Conservation (phyloP, 2,329 filamentous ascomycete genomes). For the Incumbomyces delicatus region DNA sequence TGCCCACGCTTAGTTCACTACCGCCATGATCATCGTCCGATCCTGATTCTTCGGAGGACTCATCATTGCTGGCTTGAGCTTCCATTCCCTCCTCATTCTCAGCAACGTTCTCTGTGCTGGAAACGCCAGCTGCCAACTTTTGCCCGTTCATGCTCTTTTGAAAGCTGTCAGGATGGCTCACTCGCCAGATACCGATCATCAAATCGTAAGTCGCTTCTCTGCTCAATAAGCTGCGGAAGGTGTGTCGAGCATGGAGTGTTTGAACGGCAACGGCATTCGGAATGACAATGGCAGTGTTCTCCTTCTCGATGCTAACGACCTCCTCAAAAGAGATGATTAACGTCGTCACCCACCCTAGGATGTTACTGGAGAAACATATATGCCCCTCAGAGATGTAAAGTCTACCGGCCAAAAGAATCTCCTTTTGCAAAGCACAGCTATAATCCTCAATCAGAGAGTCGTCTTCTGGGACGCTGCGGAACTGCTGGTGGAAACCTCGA, state of each 20-base stretch:
- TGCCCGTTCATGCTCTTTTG: slow-evolving; percentile 88
- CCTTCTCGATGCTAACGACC: slow-evolving; percentile 92
- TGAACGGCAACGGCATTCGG: slow-evolving; percentile 97
- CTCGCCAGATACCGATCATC: slow-evolving; percentile 96
- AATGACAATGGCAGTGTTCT: slow-evolving; percentile 88
- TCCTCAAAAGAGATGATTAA: slow-evolving; percentile 98
- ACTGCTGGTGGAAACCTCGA: slow-evolving; percentile 83
- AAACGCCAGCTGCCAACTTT: slow-evolving; percentile 55
- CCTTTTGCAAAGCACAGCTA: slow-evolving; percentile 87
- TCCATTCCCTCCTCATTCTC: slow-evolving; percentile 49
- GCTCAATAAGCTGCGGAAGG: slow-evolving; percentile 90
- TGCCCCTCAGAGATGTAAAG: slow-evolving; percentile 96
- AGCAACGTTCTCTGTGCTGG: slow-evolving; percentile 81
- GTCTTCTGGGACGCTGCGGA: slow-evolving; percentile 94
- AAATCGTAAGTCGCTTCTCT: slow-evolving; percentile 94
- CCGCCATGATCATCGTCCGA: slow-evolving; percentile 34
- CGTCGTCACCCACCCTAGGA: slow-evolving; percentile 94
- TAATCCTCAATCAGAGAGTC: slow-evolving; percentile 98
- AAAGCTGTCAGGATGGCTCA: slow-evolving; percentile 77
- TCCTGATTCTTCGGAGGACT: slow-evolving; percentile 67
- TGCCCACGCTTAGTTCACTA: slow-evolving; percentile 51
- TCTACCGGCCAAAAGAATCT: slow-evolving; percentile 87
- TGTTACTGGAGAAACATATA: slow-evolving; percentile 97
- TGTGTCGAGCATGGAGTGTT: slow-evolving; percentile 86
- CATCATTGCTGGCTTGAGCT: slow-evolving; percentile 52